Evolutionary conservation across 2,329 filamentous ascomycete genomes (phyloP), one percentile per base, ranked within the genome.

Genomic region (Didymella glomerata): DNA sequence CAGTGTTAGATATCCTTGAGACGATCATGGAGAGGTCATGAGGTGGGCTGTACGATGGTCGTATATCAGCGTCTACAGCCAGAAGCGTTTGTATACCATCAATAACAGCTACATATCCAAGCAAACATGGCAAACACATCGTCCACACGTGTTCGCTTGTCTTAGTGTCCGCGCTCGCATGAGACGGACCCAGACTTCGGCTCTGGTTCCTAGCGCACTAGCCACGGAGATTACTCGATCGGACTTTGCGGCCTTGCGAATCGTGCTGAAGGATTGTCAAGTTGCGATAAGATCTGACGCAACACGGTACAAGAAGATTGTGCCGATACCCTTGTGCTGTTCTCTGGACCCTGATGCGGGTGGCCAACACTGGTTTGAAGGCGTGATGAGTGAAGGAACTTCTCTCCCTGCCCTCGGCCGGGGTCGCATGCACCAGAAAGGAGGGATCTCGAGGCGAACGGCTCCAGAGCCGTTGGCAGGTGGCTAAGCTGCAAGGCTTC

Each of bases 141-240:
- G 16, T 41, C 16, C 22, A 41, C 63, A 65, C 54, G 62, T 64
- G 61, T 55, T 68, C 64, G 64, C 67, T 68, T 67, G 58, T 60
- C 46, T 46, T 66, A 67, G 65, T 66, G 67, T 66, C 65, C 59
- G 65, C 62, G 53, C 52, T 63, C 34, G 67, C 64, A 66, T 68
- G 52, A 59, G 53, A 50, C 48, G 61, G 46, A 36, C 45, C 61
- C 57, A 55, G 54, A 32, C 44, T 30, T 44, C 42, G 42, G 41
- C 24, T 55, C 10, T 51, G 9, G 32, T 32, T 27, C 40, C 28
- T 56, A 60, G 57, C 44, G 48, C 42, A 24, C 25, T 49, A 30
- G 55, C 16, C 24, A 34, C 40, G 51, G 56, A 42, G 25, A 47
- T 54, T 34, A 48, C 51, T 60, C 41, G 27, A 51, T 50, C 47